Base-by-base conservation (phyloP, 169 alveolate species). In the Amoebophrya sp. region DNA sequence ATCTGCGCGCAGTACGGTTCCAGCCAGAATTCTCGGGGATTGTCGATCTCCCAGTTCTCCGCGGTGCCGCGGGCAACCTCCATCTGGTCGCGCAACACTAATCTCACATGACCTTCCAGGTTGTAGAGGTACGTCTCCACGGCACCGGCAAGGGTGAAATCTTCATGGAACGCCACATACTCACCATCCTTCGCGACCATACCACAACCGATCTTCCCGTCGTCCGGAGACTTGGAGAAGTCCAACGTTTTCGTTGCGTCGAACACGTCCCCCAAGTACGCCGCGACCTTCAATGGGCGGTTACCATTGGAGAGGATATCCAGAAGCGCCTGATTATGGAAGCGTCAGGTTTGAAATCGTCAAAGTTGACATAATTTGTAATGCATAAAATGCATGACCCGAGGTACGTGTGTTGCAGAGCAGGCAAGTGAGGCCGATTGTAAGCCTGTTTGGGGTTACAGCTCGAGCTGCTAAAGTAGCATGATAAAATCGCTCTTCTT, bases 251-350 rank as follows among this genome's bases (percentile, higher is more conserved):
- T 95, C 93, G 96, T 96, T 47, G 98, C 98, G 92, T 97, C 98
- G 92, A 98, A 98, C 92, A 98, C 96, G 95, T 98, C 99, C 41
- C 98, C 98, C 77, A 98, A 94, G 94, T 97, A 97, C 93, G 96
- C 97, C 39, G 97, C 96, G 18, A 98, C 98, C 94, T 95, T 97
- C 91, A 97, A 95, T 23, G 99, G 99, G 94, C 97, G 96, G 94
- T 97, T 97, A 53, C 99, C 99, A 93, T 97, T 97, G 77, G 99
- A 96, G 77, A 98, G 96, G 93, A 98, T 98, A 66, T 97, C 98
- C 53, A 98, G 94, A 94, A 98, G 94, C 0, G 99, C 98, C 93
- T 97, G 98, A n/a, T n/a, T n/a, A n/a, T n/a, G n/a, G n/a, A n/a
- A n/a, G n/a, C n/a, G n/a, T n/a, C n/a, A n/a, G n/a, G n/a, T n/a